Base-by-base conservation (phyloP, 2,329 filamentous ascomycete genomes). In the Penicillium sclerotiorum region DNA sequence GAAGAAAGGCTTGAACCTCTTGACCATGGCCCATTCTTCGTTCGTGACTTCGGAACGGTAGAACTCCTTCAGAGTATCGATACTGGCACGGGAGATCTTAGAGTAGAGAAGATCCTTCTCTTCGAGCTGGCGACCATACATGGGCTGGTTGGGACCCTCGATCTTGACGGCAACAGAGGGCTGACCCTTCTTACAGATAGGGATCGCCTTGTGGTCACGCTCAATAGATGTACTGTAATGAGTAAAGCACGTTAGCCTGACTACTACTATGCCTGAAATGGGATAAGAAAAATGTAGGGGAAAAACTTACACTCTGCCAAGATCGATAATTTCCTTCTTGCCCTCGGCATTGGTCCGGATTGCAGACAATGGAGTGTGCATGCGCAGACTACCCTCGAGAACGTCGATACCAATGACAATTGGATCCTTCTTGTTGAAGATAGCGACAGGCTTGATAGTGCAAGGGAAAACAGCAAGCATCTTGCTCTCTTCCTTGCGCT, bases 141-240 rank as follows among this genome's bases (percentile, higher is more conserved):
- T 84, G 13, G 94, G 95, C 77, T 99, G 94, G 70, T 93, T 90
- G 50, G 86, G 77, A 46, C 91, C 93, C 77, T 99, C 95, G 64
- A 99, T 95, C 81, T 99, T 99, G 78, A 99, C 81, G 17, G 94
- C 94, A 8, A 99, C 95, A 1, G 91, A 95, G n/a, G 95, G 94
- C 68, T 95, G 89, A 45, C 93, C 93, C 77, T 91, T 93, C 75
- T 99, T 99, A 79, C 90, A 95, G 50, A 96, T 81, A 8, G 81
- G 83, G 59, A 99, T 87, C 57, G 94, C 85, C 78, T 99, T 99
- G 82, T 99, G 94, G 61, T 99, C 95, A 69, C 95, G 87, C 74
- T 99, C 93, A 67, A 99, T 99, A 2, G 88, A 92, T 48, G 89
- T 89, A n/a, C 92, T 96, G 65, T 50, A 9, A 18, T n/a, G 25